Evolutionary conservation across 345 rosid species (phyloP), one percentile per base, ranked within the genome.

Genomic region (Dovyalis caffra): DNA sequence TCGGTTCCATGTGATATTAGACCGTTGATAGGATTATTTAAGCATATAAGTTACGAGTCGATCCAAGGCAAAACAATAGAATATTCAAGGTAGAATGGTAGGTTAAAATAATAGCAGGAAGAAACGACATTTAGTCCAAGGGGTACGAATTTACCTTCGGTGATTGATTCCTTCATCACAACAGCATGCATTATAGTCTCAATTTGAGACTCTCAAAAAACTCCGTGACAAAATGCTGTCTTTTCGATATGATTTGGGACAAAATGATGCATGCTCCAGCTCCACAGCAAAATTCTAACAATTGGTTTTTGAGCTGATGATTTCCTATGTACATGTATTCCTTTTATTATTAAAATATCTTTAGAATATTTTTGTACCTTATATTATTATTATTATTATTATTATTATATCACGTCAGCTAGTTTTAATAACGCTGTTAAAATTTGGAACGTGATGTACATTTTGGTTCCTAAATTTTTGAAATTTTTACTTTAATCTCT

Each of bases 1-100:
- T 75, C 76, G 85, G 83, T 72, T 80, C 75, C 88, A 85, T 81
- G 88, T 85, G 88, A 83, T 18, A 57, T 0, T 61, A 62, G 83
- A 80, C 83, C 86, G 88, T 85, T 80, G 83, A 38, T 18, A 33
- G 58, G 37, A 57, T 64, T 77, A 43, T 33, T 28, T 51, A 71
- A 65, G 16, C 10, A 16, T 3, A 33, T n/a, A 16, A 11, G 9
- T 2, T 43, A 43, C 1, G 58, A 20, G 66, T 16, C 58, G 72
- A 75, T 67, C 66, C 72, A 56, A 68, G 45, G 47, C 51, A 64
- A n/a, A 57, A 5, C 20, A 75, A 37, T 28, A 58, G 67, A 58
- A 57, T 34, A 69, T 25, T 4, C 2, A 53, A 53, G 53, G 35
- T 74, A 38, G 64, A 60, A 60, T 60, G 58, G 31, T 16, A 15